Evolutionary conservation across 192 early-diverging fungal genomes (phyloP), one percentile per base, ranked within the genome.

Genomic region (Linnemannia elongata): DNA sequence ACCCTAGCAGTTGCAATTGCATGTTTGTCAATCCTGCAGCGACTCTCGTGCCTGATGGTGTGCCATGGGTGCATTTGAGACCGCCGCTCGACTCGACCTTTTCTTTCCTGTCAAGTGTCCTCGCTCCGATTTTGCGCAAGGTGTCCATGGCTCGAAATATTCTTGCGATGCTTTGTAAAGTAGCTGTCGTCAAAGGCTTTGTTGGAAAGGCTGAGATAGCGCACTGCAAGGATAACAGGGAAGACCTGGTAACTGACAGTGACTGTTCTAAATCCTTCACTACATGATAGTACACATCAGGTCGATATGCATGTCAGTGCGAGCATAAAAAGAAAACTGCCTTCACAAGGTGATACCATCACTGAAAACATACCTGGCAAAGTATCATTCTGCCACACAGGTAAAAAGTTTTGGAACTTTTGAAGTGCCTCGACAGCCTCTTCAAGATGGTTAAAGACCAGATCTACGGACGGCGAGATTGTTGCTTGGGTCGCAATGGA

Each of bases 61-160:
- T 35, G n/a, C 1, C 27, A 10, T 39, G 60, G 17, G 24, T 39
- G 12, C 10, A 12, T 30, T 18, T 44, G 27, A 24, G 15, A 15
- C n/a, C 18, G 9, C 20, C 44, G 30, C 15, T 41, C 6, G 27
- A 35, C 10, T 24, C 3, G 0, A n/a, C 79, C 6, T 78, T 77
- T 24, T 81, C 85, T 17, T 12, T 52, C 22, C 27, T 78, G 24
- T 81, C 76, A 24, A 87, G 41, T 10, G 69, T 44, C 55, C 81
- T 87, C 0, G 76, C 78, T 42, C 85, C 85, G 20, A 87, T 78
- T 39, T 76, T 78, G 33, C 85, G 70, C 36, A 87, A 42, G 4
- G 55, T 81, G 18, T 87, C 85, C 76, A 87, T 74, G 3, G 80
- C 81, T 20, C 85, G 75, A 66, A 87, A 87, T 18, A 87, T 81